Conservation (phyloP, 1,284 basidiomycete genomes). For the Phellopilus nigrolimitatus region DNA sequence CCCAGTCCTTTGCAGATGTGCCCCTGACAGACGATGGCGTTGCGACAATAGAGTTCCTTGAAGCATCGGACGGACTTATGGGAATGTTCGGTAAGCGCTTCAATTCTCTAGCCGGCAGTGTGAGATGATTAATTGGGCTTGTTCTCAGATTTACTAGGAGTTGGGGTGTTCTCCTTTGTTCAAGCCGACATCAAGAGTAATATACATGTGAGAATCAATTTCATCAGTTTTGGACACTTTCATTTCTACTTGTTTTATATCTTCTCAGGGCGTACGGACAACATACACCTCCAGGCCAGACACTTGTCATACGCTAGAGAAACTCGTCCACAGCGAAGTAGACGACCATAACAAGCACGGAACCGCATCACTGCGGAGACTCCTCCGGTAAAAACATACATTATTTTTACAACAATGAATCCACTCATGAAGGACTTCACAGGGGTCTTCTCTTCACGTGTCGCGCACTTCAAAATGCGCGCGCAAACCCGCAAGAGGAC, state of each 20-base stretch:
- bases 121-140: background rate
- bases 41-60: constrained; percentile 77
- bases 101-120: background rate
- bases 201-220: constrained; percentile 57
- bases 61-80: constrained; percentile 87
- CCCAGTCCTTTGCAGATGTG: constrained; percentile 87
- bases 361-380: constrained; percentile 12
- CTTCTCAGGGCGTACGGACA: constrained; percentile 11
- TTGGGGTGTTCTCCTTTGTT: constrained; percentile 84
- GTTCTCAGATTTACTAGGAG: constrained; percentile 76
- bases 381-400: constrained; percentile 6
- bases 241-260: background rate
- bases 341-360: constrained; percentile 1
- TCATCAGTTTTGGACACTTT: no score
- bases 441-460: constrained; percentile 84
- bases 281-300: constrained; percentile 10
- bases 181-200: constrained; percentile 89
- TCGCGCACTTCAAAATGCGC: constrained; percentile 74
- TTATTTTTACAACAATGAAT: background rate
- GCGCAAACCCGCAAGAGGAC: constrained; percentile 65
- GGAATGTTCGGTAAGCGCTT: constrained; percentile 79
- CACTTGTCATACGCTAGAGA: constrained; percentile 10
- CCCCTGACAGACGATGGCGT: constrained; percentile 74
- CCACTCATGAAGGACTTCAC: background rate
- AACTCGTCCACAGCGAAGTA: constrained; percentile 13